Evolutionary conservation across 208 protist species (phyloP), one percentile per base, ranked within the genome.

Genomic region (Crithidia brevicula): DNA sequence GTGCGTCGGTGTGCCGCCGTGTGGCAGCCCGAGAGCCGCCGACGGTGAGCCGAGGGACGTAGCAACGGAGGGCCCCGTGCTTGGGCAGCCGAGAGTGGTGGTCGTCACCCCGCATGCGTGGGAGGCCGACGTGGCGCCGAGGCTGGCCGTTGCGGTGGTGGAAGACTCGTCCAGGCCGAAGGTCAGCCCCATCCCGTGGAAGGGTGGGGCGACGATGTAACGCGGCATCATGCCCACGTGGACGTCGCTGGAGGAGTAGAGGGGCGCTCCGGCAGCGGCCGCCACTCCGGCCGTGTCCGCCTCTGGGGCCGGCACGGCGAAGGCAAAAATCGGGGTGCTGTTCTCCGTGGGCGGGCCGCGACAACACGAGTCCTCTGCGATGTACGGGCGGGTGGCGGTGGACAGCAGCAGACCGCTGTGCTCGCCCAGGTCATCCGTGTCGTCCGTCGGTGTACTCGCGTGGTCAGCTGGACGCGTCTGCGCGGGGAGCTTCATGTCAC

Each of bases 301-400:
- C 4, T 54, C 13, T 4, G 6, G 3, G 10, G n/a, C 31, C 8
- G 31, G 8, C 22, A 33, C 31, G 6, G 52, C 28, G 31, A n/a
- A n/a, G n/a, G n/a, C n/a, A n/a, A 33, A 49, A 8, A 36, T 15
- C 25, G 34, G 38, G 7, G 40, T 23, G 13, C 4, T 36, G 23
- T 20, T 1, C 56, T 28, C 38, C 9, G 56, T 36, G 5, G 56
- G 1, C 23, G 27, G 34, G 5, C 31, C 38, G 30, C 2, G 4
- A 27, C 22, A 22, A n/a, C 58, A 13, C 20, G 28, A 50, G 18
- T 52, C 58, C 30, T 63, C 58, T 3, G 43, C n/a, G 28, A 52
- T 63, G 58, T 63, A 63, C 25, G 58, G 58, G 23, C 58, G 27
- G 27, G 58, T 63, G 4, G 43, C 27, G 28, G 58, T 63, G 16